Evolutionary conservation across 768 basidiomycete genomes (phyloP), one percentile per base, ranked within the genome.

Genomic region (Lentinula detonsa): DNA sequence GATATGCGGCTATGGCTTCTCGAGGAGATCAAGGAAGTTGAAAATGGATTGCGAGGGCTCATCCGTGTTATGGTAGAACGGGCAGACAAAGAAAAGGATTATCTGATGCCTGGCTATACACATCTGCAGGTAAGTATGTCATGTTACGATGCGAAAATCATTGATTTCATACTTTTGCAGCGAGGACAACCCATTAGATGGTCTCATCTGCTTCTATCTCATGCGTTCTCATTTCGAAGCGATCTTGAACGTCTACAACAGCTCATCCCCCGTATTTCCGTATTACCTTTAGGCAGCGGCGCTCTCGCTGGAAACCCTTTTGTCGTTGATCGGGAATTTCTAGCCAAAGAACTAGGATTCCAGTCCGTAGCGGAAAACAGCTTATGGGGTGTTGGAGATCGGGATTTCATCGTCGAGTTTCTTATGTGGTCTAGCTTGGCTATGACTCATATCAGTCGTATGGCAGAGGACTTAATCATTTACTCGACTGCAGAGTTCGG

Each of bases 401-500:
- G 97, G 56, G 97, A 99, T 73, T 99, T 98, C 71, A 85, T 98
- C 68, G 90, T 90, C 65, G 97, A 99, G 74, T 98, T 95, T 75
- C 74, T 98, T 76, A 95, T 95, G 89, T 98, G 95, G 93, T 82
- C 88, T 9, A 94, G 90, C 68, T 76, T 98, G 73, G 81, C 90
- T 42, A 95, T 95, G 90, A 87, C 87, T 3, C 97, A 99, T 69
- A 81, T 98, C 73, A 95, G 93, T 72, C 86, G 94, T 60, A 81
- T 98, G 78, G 91, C 96, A 1, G 97, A 99, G 74, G 97, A 99
- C 72, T 74, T 99, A 68, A 91, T 99, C 74, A 82, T 99, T 60
- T 98, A 98, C 73, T 97, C 95, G 9, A 93, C 93, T 5, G 92
- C 93, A 53, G 97, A 99, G 74, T 99, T 99, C 70, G 95, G 95